These are phyloP conservation scores for Phaffomyces antillensis DNA, from an alignment of 805 yeast species.

Conservation along the genomic window DNA sequence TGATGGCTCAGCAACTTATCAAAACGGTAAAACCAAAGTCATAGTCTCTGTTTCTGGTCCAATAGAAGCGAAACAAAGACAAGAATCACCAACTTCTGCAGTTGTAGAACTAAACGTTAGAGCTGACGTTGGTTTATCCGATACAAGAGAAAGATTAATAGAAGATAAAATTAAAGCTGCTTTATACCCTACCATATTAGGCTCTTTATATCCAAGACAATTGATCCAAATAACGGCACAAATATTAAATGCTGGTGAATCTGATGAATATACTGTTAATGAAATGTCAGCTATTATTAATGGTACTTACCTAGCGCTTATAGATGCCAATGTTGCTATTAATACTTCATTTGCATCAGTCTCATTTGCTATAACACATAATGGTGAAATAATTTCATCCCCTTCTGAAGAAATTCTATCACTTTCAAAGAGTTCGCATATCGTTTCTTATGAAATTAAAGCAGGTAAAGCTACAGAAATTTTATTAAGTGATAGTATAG, in stretches of 20 bases:
- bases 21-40: conserved; percentile 46
- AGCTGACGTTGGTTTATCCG: conserved; percentile 71
- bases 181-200: conserved; percentile 50
- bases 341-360: conserved; percentile 54
- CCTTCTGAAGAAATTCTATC: conserved; percentile 42
- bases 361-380: conserved; percentile 34
- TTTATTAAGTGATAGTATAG: conserved; percentile 66
- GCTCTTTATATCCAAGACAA: conserved; percentile 71
- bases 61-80: conserved; percentile 72
- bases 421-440: conserved; percentile 51
- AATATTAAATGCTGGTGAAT: conserved; percentile 47
- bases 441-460: conserved; percentile 51
- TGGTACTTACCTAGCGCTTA: conserved; percentile 62
- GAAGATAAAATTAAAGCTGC: conserved; percentile 66
- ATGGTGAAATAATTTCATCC: conserved; percentile 27
- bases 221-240: conserved; percentile 65
- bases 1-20: conserved; percentile 72
- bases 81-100: conserved; percentile 75
- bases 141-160: conserved; percentile 65
- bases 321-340: conserved; percentile 75
- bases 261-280: conserved; percentile 22
- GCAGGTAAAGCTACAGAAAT: conserved; percentile 46
- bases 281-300: conserved; percentile 40
- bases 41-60: conserved; percentile 87
- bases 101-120: conserved; percentile 72